These are phyloP conservation scores for Gloeopeniophorella convolvens DNA, from an alignment of 768 basidiomycete species.

Conservation along the genomic window DNA sequence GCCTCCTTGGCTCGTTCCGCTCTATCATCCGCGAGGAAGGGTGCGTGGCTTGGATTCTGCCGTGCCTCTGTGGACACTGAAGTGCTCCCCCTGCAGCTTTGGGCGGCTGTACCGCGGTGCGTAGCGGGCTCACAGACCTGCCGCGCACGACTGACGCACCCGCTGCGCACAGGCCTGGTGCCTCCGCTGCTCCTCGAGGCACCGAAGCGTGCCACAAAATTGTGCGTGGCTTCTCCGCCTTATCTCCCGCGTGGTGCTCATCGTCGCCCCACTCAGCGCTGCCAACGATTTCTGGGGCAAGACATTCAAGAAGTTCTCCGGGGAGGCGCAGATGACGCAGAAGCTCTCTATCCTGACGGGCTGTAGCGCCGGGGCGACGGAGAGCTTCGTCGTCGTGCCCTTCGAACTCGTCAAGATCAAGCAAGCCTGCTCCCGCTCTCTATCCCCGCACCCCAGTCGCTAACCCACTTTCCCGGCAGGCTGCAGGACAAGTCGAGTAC, in stretches of 20 bases:
- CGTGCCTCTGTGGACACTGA: slow-evolving; percentile 9
- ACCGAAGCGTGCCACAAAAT: slow-evolving; percentile 97
- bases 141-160: neutral
- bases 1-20: slow-evolving; percentile 77
- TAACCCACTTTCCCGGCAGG: slow-evolving; percentile 30
- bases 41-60: slow-evolving; percentile 37
- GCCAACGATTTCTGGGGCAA: slow-evolving; percentile 97
- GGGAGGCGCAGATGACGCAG: slow-evolving; percentile 83
- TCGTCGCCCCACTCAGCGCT: slow-evolving; percentile 32
- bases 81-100: slow-evolving; percentile 36
- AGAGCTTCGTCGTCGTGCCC: slow-evolving; percentile 91
- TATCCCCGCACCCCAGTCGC: neutral
- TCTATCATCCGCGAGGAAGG: slow-evolving; percentile 88
- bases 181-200: slow-evolving; percentile 94
- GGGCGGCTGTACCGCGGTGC: slow-evolving; percentile 86
- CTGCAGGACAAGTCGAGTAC: slow-evolving; percentile 91
- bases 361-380: slow-evolving; percentile 91
- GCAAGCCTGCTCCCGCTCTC: slow-evolving; percentile 28
- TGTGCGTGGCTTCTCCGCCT: slow-evolving; percentile 41
- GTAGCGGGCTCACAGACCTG: slow-evolving; percentile 1
- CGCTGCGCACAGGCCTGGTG: slow-evolving; percentile 58
- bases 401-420: slow-evolving; percentile 95
- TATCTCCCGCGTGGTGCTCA: slow-evolving; percentile 3
- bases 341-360: slow-evolving; percentile 85
- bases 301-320: slow-evolving; percentile 53